Base-by-base conservation (phyloP, 768 basidiomycete genomes). In the Chalciporus piperatus region DNA sequence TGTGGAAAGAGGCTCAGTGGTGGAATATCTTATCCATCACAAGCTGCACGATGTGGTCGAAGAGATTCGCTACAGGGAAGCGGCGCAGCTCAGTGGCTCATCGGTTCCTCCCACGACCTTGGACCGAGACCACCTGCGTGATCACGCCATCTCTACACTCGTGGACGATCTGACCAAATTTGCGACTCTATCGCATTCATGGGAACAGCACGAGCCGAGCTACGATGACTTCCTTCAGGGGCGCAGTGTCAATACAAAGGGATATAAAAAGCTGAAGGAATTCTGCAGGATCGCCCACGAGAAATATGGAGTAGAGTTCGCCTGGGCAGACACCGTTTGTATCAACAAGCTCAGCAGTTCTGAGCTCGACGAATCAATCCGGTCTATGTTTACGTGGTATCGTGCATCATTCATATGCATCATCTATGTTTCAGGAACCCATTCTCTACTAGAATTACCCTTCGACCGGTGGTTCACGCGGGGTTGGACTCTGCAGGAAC, bases 341-440 rank as follows among this genome's bases (percentile, higher is more conserved):
- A 56, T 58, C 37, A 46, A 61, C 58, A 61, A 55, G 33, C n/a
- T 41, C 32, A 61, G 58, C 19, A 61, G 60, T 22, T 16, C 52
- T 10, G 60, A 61, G n/a, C 51, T 61, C 10, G 51, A 56, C 17
- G 58, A 61, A 20, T 56, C 60, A 16, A 56, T 61, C 10, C 51
- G 52, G 16, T 56, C 60, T 0, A 61, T 59, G 60, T 61, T 56
- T 23, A n/a, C 32, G 19, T 61, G 60, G 58, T 61, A 61, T 32
- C 38, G 43, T 2, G 42, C 51, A 7, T 47, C 60, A 10, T 32
- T 41, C 35, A 22, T 54, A n/a, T 61, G 60, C 41, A 35, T 56
- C 35, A 49, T 40, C 2, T 52, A 61, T 39, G 44, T 61, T 16
- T 44, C 23, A 1, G 41, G 33, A 16, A 16, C 35, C 16, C 16